Evolutionary conservation across 345 rosid genomes (phyloP), one percentile per base, ranked within the genome.

Genomic region (Trapa bicornis): DNA sequence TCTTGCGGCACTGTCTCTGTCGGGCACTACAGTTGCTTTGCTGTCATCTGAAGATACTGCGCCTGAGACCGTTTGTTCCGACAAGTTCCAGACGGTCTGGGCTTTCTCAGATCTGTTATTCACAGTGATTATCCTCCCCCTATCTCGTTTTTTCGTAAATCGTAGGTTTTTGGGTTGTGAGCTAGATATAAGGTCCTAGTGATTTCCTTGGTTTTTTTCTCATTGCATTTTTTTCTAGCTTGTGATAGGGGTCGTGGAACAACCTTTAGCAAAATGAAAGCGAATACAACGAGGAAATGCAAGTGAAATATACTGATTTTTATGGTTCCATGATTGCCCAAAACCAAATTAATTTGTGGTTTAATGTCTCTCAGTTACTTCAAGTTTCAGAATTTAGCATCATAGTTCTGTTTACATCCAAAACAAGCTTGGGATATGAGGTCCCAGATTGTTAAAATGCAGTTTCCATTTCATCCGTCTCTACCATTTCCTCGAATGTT

Each of bases 71-170:
- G 37, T 33, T 42, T 9, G 47, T 65, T 10, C 67, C 67, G 67
- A 65, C 67, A 65, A 29, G 52, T 50, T 64, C 42, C 67, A 43
- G 67, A 16, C 10, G 37, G 1, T 41, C 67, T 10, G 36, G 53
- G 37, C 17, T 65, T 47, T 29, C 37, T 42, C 50, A 47, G 67
- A 65, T 65, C 67, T 48, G 50, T 16, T 41, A 36, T n/a, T 47
- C 37, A 14, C 13, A 41, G 67, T 42, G 43, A 39, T 42, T 42
- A 14, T 37, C 52, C 13, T 4, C 3, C 8, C 37, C 16, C 67
- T 37, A 37, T 11, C 36, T 41, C 43, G 43, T 8, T 41, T 41
- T 41, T 41, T 41, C 43, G 43, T 41, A 8, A 41, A 41, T 41
- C 43, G 43, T 3, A 41, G 48, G 13, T 45, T 45, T 7, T 11